Evolutionary conservation across 805 yeast genomes (phyloP), one percentile per base, ranked within the genome.

Genomic region (Ogataea nonfermentans): DNA sequence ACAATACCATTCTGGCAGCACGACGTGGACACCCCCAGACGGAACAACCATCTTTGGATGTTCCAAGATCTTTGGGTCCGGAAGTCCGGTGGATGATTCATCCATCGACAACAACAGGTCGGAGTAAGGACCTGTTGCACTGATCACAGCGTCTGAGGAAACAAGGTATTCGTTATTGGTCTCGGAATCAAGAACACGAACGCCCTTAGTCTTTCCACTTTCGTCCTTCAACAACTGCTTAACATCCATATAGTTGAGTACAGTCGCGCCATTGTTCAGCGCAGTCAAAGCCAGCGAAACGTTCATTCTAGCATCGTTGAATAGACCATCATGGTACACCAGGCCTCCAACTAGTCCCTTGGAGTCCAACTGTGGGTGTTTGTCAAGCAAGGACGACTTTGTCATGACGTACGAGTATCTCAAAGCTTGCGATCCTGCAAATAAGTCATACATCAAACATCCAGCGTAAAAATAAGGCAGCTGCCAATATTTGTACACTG

Each of bases 401-500:
- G 85, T 73, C 60, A 88, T 71, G 47, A 88, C 62, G 55, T 86
- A 89, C 19, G 95, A 81, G 48, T 78, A 71, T 60, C 85, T 80
- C 63, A 90, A 73, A 69, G 88, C 87, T 64, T 88, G 91, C 47
- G 73, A 68, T 39, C 97, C 97, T 27, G 97, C 96, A 60, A 91
- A 83, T 65, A 90, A 67, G 65, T 90, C 98, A 68, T 90, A 90
- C 76, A 84, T 71, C 65, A 88, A 84, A 60, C 93, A 85, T 44
- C 98, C 98, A 28, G 77, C 81, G 67, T 84, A 90, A 70, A 84
- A 88, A 70, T 90, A 90, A 31, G 97, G 97, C 38, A 87, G 76
- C 70, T 89, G 95, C 96, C 96, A 90, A 76, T 87, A 86, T 57
- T 79, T 79, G 73, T 91, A 90, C 43, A 90, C 90, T n/a, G 98